Base-by-base conservation (phyloP, 2,329 filamentous ascomycete species). In the Alternaria sp. region DNA sequence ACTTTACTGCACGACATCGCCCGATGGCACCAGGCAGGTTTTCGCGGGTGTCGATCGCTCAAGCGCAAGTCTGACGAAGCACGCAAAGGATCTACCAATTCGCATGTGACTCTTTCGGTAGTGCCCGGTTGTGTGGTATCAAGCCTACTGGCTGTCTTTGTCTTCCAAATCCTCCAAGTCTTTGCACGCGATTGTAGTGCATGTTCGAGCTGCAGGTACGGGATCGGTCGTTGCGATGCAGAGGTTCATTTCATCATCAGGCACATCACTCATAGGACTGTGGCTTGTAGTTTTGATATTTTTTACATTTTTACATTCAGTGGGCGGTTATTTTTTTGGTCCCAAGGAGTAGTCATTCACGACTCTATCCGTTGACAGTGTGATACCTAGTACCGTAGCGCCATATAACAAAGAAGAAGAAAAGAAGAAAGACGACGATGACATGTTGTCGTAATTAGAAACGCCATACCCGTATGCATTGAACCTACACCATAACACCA, bases 341-440 rank as follows among this genome's bases (percentile, higher is more conserved):
- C 44, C 13, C 44, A 48, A 48, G 31, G 44, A 34, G 44, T 23
- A 11, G 13, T 23, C n/a, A 14, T 24, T 44, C 28, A 44, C 14
- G n/a, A 29, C 40, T 46, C 44, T 23, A 28, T 46, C 44, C 29
- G n/a, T 44, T 46, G 44, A 46, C 29, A 46, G 44, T 46, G 29
- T 46, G 44, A 46, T 46, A 33, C 44, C 44, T 23, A 46, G 44
- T 46, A 46, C 28, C 44, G 29, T 46, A 46, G 44, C 44, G 44
- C 23, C n/a, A 14, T 23, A 33, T 33, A 46, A 46, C n/a, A 34
- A 33, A 46, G 29, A 17, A 17, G 17, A 17, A 17, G 0, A 23
- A 40, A 40, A 40, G 23, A 1, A 24, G 28, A 29, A 46, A 33
- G 17, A 34, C 29, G 11, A 33, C 40, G 0, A 42, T 24, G 0